phyloP scores from a whole-genome alignment of 78 protist species.

The Dictyostelium citrinum region DNA sequence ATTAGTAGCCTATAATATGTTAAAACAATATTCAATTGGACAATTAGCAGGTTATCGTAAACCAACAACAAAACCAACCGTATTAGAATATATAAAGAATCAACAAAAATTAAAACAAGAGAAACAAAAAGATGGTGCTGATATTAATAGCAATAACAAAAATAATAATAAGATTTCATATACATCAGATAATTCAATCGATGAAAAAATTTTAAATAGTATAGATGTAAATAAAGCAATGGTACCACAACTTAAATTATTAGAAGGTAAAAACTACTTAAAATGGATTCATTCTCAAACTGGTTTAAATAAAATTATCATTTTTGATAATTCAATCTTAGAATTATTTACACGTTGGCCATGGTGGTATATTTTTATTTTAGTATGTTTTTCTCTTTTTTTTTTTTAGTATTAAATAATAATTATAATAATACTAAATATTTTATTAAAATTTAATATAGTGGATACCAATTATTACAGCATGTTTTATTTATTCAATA shows the following conservation, averaged over 20 bases:
- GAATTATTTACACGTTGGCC: slow-evolving; percentile 79
- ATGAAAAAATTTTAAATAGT: neutral
- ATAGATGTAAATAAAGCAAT: slow-evolving; percentile 72
- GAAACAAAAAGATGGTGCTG: neutral
- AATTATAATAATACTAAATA: too few relatives aligned
- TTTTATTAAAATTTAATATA: too few relatives aligned
- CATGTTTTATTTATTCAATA: slow-evolving; percentile 23
- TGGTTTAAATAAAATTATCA: slow-evolving; percentile 57
- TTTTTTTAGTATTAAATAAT: too few relatives aligned
- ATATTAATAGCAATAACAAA: neutral
- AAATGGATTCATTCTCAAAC: slow-evolving; percentile 79
- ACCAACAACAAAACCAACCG: neutral
- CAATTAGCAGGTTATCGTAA: slow-evolving; percentile 42
- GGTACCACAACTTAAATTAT: slow-evolving; percentile 65
- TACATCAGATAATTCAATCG: neutral
- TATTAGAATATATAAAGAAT: neutral
- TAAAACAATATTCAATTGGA: slow-evolving; percentile 69
- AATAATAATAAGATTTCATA: neutral
- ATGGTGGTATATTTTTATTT: slow-evolving; percentile 81
- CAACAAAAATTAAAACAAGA: neutral
- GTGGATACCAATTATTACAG: slow-evolving; percentile 77
- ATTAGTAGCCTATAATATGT: slow-evolving; percentile 65
- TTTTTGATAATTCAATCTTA: slow-evolving; percentile 52
- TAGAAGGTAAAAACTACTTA: slow-evolving; percentile 43
- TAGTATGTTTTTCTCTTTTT: too few relatives aligned